Evolutionary conservation across 1,284 basidiomycete genomes (phyloP).

Genomic region (Cryptococcus hybrid): DNA sequence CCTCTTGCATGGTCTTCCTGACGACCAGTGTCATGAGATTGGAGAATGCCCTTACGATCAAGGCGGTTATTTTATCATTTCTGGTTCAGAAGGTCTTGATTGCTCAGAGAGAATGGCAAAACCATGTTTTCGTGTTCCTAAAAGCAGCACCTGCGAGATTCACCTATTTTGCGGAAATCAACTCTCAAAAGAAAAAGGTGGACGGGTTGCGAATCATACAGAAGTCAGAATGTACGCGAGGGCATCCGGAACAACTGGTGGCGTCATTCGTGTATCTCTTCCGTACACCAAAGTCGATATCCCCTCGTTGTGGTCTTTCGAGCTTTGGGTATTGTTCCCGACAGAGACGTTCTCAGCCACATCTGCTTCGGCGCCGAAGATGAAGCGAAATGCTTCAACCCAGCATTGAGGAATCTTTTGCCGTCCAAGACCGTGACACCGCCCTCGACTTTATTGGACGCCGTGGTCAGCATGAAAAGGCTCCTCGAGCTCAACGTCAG

Average conservation of each 20-base stretch:
- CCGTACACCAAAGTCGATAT: slow-evolving; percentile 99
- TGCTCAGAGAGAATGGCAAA: slow-evolving; percentile 97
- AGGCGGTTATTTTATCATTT: slow-evolving; percentile 99
- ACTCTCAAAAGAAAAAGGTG: slow-evolving; percentile 96
- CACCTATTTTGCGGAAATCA: slow-evolving; percentile 94
- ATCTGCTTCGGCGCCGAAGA: slow-evolving; percentile 99
- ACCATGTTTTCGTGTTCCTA: slow-evolving; percentile 99
- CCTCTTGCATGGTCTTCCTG: slow-evolving; percentile 75
- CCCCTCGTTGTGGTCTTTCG: slow-evolving; percentile 98
- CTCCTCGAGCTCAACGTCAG: slow-evolving; percentile 87
- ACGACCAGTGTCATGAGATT: slow-evolving; percentile 80
- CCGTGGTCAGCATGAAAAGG: slow-evolving; percentile 91
- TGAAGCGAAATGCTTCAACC: slow-evolving; percentile 97
- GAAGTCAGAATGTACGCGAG: slow-evolving; percentile 96
- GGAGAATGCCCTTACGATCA: slow-evolving; percentile 98
- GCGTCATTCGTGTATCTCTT: slow-evolving; percentile 95
- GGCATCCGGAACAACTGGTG: slow-evolving; percentile 64
- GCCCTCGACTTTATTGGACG: slow-evolving; percentile 98
- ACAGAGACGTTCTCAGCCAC: slow-evolving; percentile 95
- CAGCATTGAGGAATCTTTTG: slow-evolving; percentile 97
- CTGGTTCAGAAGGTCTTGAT: slow-evolving; percentile 99
- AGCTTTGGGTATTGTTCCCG: slow-evolving; percentile 95
- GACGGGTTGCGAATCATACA: slow-evolving; percentile 97
- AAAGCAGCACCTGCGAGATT: slow-evolving; percentile 91
- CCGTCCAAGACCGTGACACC: slow-evolving; percentile 89